phyloP scores from a whole-genome alignment of 1,284 basidiomycete species.

The Boletellus deceptivus region DNA sequence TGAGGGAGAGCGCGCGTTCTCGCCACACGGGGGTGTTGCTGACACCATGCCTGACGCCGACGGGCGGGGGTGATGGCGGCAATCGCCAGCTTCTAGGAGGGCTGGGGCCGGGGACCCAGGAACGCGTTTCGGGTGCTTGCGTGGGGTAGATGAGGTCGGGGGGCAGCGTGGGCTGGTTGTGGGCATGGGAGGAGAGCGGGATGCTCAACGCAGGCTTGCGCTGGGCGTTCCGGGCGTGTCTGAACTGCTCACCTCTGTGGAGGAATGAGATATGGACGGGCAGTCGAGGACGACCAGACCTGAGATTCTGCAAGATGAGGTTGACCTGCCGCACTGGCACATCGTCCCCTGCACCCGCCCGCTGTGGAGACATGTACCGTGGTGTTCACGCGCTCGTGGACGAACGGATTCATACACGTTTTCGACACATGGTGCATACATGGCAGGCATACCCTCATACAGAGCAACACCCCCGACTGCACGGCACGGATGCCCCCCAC shows the following conservation, averaged over 20 bases:
- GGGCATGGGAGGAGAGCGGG: conserved; percentile 22
- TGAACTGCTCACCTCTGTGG: conserved; percentile 60
- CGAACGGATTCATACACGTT: conserved; percentile 21
- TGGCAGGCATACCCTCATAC: conserved; percentile 40
- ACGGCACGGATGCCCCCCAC: conserved; percentile 10
- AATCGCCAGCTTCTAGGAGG: conserved; percentile 51
- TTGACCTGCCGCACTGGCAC: conserved; percentile 40
- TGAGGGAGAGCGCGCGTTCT: conserved; percentile 47
- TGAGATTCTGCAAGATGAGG: conserved; percentile 40
- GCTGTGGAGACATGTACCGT: conserved; percentile 12
- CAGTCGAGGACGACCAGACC: conserved; percentile 16
- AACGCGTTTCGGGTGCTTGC: conserved; percentile 8
- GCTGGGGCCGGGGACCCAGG: conserved; percentile 41
- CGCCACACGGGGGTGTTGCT: conserved; percentile 46
- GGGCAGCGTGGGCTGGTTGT: conserved; percentile 43
- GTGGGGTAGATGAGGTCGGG: conserved; percentile 36
- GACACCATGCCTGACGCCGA: conserved; percentile 13
- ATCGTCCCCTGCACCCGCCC: conserved; percentile 2
- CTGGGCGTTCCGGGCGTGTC: conserved; percentile 55
- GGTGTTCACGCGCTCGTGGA: too few species aligned
- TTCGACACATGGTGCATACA: conserved; percentile 31
- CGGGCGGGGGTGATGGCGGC: conserved; percentile 5
- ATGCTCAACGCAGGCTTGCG: conserved; percentile 34
- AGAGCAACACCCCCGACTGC: conserved; percentile 24
- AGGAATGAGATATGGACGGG: not conserved